Conservation (phyloP, 768 basidiomycete species). For the Leccinum longicurvipes region DNA sequence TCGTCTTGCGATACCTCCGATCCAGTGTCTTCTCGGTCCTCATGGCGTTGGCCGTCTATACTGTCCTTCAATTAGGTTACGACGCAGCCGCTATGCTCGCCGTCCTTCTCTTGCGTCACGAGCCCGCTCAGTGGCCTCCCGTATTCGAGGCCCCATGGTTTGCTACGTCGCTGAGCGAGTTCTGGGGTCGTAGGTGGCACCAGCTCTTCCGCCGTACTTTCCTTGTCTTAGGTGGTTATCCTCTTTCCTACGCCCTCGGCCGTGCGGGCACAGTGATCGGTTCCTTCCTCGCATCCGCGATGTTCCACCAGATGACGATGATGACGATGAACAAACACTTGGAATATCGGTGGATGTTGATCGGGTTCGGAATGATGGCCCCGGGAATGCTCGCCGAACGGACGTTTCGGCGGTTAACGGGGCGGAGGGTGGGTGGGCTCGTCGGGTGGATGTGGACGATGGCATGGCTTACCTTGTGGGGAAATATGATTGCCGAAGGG, state of each 20-base stretch:
- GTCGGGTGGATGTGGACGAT: slow-evolving; percentile 36
- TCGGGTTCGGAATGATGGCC: slow-evolving; percentile 56
- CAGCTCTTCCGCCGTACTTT: slow-evolving; percentile 31
- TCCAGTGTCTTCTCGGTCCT: slow-evolving; percentile 43
- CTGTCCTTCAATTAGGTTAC: slow-evolving; percentile 39
- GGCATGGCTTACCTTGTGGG: slow-evolving; percentile 26
- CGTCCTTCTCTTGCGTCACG: slow-evolving; percentile 28
- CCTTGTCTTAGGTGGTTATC: slow-evolving; percentile 30
- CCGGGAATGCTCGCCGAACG: slow-evolving; percentile 48
- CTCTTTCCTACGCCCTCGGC: slow-evolving; percentile 39
- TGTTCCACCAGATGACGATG: slow-evolving; percentile 51
- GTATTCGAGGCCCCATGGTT: slow-evolving; percentile 32
- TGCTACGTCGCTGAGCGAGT: slow-evolving; percentile 34
- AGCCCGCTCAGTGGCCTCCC: slow-evolving; percentile 33
- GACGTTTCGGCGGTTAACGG: slow-evolving; percentile 18
- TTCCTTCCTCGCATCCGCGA: slow-evolving; percentile 52
- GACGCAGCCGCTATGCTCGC: slow-evolving; percentile 21
- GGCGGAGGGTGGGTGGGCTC: slow-evolving; percentile 28
- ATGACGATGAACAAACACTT: slow-evolving; percentile 48
- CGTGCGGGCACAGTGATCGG: slow-evolving; percentile 49
- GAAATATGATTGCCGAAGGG: slow-evolving; percentile 20
- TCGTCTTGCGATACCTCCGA: slow-evolving; percentile 28
- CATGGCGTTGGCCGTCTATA: slow-evolving; percentile 44
- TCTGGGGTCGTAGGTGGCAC: slow-evolving; percentile 41
- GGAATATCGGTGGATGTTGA: slow-evolving; percentile 39